Percentiles rank a stretch among this genome's conserved stretches.
Evolutionary conservation across 805 yeast genomes (phyloP).

Genomic region (Pichia cabralensis): DNA sequence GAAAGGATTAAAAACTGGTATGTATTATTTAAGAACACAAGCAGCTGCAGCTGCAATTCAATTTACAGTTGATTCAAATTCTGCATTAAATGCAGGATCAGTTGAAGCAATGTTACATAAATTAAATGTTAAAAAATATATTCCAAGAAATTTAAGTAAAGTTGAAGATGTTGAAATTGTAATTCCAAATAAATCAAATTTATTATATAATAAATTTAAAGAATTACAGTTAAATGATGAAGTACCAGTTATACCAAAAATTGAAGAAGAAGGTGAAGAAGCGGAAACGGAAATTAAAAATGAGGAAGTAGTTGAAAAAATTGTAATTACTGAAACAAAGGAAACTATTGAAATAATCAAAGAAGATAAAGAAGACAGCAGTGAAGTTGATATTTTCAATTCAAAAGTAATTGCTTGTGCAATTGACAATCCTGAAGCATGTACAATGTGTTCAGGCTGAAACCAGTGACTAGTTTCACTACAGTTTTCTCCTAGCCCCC

Average conservation of each 20-base stretch:
- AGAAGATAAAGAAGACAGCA: constrained; percentile 9
- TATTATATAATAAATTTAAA: constrained; percentile 5
- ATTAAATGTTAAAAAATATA: constrained; percentile 27
- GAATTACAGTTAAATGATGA: constrained; percentile 5
- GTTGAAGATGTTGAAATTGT: constrained; percentile 22
- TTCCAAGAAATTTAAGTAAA: constrained; percentile 21
- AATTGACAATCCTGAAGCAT: constrained; percentile 91
- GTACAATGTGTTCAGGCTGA: constrained; percentile 98
- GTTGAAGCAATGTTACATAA: constrained; percentile 21
- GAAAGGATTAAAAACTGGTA: constrained; percentile 97
- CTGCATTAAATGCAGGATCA: constrained; percentile 23
- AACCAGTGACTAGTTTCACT: too few relatives aligned
- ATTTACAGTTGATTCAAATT: constrained; percentile 62
- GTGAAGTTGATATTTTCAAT: constrained; percentile 75
- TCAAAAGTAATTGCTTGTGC: constrained; percentile 95
- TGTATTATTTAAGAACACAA: constrained; percentile 96
- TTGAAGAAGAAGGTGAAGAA: constrained; percentile 20
- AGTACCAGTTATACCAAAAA: constrained; percentile 17
- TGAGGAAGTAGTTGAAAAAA: background rate
- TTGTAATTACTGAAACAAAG: constrained; percentile 3
- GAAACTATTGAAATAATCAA: constrained; percentile 2
- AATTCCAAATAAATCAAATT: constrained; percentile 5
- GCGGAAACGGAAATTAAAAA: constrained; percentile 4
- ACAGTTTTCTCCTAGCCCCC: too few relatives aligned
- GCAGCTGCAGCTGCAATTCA: constrained; percentile 98